These are phyloP conservation scores for Amesomyces nigricolor DNA, from an alignment of 2,329 filamentous ascomycete genomes.

Conservation along the genomic window DNA sequence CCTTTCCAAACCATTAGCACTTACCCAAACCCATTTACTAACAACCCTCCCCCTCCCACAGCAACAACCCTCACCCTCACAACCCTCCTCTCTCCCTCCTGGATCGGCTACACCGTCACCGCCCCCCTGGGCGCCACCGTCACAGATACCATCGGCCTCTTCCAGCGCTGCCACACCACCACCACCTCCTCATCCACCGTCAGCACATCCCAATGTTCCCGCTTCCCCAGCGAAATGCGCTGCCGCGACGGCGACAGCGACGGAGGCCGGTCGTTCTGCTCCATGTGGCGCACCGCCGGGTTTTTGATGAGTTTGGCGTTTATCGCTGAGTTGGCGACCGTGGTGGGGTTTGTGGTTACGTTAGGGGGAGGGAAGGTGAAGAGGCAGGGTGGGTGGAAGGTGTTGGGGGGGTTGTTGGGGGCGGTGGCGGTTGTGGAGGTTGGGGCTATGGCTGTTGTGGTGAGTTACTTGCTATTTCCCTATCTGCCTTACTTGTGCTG, in stretches of 20 bases:
- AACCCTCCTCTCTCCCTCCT: slow-evolving; percentile 63
- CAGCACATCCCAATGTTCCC: slow-evolving; percentile 45
- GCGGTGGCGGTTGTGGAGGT: slow-evolving; percentile 65
- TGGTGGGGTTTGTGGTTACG: slow-evolving; percentile 76
- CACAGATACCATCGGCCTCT: slow-evolving; percentile 66
- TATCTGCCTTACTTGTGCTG: not conserved
- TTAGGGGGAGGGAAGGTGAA: slow-evolving; percentile 73
- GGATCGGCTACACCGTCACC: slow-evolving; percentile 60
- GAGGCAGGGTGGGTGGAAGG: slow-evolving; percentile 76
- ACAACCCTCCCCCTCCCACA: slow-evolving; percentile 30
- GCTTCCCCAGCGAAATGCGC: slow-evolving; percentile 52
- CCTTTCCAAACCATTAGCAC: too few species aligned
- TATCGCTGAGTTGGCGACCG: slow-evolving; percentile 71
- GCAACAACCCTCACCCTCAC: slow-evolving; percentile 67
- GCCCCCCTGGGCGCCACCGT: slow-evolving; percentile 43
- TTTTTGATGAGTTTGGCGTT: slow-evolving; percentile 83
- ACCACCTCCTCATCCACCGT: slow-evolving; percentile 41
- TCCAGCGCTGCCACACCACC: slow-evolving; percentile 57
- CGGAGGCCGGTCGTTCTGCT: slow-evolving; percentile 58
- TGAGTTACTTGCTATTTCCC: slow-evolving; percentile 41
- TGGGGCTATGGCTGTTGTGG: slow-evolving; percentile 75
- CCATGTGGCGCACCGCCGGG: slow-evolving; percentile 81
- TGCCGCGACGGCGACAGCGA: not conserved
- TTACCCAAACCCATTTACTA: not conserved
- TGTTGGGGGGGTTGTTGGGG: slow-evolving; percentile 61